phyloP scores from a whole-genome alignment of 306 rosid species.

The Styphnolobium japonicum region DNA sequence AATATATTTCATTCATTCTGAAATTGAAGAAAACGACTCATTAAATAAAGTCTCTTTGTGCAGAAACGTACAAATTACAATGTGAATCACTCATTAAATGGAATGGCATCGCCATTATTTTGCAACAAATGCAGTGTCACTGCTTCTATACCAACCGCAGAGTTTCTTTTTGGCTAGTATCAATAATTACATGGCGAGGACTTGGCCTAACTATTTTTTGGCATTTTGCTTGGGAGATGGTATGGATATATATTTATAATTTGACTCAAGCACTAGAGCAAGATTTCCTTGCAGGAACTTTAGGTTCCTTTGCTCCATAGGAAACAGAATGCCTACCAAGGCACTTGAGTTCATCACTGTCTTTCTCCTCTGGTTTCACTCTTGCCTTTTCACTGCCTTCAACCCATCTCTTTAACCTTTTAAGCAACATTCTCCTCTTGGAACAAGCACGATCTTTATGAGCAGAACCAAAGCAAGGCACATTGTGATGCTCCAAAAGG shows the following conservation, averaged over 20 bases:
- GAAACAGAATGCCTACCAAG: slow-evolving; percentile 28
- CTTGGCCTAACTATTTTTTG: neutral
- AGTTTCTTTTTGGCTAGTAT: slow-evolving; percentile 3
- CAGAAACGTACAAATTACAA: neutral
- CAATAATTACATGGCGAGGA: neutral
- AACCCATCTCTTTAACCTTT: slow-evolving; percentile 53
- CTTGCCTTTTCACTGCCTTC: slow-evolving; percentile 54
- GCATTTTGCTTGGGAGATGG: neutral
- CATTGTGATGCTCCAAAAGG: slow-evolving; percentile 26
- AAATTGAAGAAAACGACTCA: neutral
- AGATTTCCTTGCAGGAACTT: slow-evolving; percentile 34
- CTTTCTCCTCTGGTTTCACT: slow-evolving; percentile 39
- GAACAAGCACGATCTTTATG: slow-evolving; percentile 20
- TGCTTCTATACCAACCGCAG: neutral
- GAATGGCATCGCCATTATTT: neutral
- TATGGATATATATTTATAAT: neutral
- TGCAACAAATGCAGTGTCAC: neutral
- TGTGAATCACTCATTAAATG: neutral
- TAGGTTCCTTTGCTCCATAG: slow-evolving; percentile 33
- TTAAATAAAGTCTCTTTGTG: neutral
- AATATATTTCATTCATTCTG: neutral
- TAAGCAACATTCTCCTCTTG: slow-evolving; percentile 46
- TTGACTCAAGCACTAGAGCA: slow-evolving; percentile 49
- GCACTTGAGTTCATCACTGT: slow-evolving; percentile 32
- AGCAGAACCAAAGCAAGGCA: slow-evolving; percentile 33